A percentile compares a stretch with the other conserved stretches of the same genome.
Conservation (phyloP, 305 asterid species). For the Solanum aculeatissimum region DNA sequence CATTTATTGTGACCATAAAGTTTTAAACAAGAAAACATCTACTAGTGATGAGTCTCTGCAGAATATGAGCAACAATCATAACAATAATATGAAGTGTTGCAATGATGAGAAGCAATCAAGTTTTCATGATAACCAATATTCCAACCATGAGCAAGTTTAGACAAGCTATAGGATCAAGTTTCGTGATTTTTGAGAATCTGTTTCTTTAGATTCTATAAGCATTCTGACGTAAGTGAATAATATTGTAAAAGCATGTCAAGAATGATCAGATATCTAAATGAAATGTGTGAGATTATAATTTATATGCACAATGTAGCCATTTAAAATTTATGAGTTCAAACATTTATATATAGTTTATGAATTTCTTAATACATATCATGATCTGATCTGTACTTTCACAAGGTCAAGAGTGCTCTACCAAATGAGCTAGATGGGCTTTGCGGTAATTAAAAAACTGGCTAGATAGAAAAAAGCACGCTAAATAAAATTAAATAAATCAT, state of each 20-base stretch:
- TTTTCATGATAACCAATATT: neutral
- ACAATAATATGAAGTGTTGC: neutral
- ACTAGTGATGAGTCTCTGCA: neutral
- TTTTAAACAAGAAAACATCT: neutral
- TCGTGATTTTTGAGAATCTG: neutral
- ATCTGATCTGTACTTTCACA: no score
- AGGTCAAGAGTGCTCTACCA: no score
- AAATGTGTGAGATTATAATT: neutral
- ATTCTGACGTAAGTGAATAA: neutral
- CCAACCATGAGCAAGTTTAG: neutral
- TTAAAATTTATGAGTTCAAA: no score
- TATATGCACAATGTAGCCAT: neutral
- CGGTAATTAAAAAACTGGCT: no score
- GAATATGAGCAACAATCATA: neutral
- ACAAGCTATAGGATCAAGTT: neutral
- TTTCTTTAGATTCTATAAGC: neutral
- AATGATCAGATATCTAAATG: neutral
- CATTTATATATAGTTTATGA: no score
- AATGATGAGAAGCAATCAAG: neutral
- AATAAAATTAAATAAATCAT: no score
- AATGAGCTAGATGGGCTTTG: no score
- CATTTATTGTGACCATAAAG: slow-evolving; percentile 39
- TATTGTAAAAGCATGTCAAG: neutral
- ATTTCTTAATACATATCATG: no score
- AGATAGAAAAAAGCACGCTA: no score